Base-by-base conservation (phyloP, 2,329 filamentous ascomycete genomes). In the Claviceps maximensis region DNA sequence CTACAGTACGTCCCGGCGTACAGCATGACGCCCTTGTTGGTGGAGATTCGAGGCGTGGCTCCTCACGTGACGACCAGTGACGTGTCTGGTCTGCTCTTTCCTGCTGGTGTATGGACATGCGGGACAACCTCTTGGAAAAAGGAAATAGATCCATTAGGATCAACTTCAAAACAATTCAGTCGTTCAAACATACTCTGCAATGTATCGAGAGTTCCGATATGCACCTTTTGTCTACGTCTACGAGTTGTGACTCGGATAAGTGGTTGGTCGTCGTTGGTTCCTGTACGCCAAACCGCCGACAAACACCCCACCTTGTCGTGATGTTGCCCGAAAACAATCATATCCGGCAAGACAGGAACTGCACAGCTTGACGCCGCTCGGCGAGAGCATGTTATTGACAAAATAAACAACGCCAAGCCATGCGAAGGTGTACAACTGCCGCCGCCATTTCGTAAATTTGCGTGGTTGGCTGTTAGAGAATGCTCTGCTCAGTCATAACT, bases 31-130 rank as follows among this genome's bases (percentile, higher is more conserved):
- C 38, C 13, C 31, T 13, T 13, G 31, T 2, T 5, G 31, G 31
- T 13, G 31, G 31, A n/a, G 31, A 33, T 33, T 13, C 15, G 33
- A 13, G 33, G 33, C 12, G 33, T 53, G 29, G 40, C n/a, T n/a
- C 0, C 1, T 33, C 52, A 54, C 52, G 52, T 54, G 52, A 54
- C 29, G 42, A n/a, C 15, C 15, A n/a, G 36, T 38, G 36, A 23
- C 31, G 44, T 49, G n/a, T 27, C 44, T n/a, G 23, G 17, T 44
- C 13, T 45, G 10, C 46, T 47, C n/a, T 10, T 21, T 47, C 19
- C 25, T 17, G 19, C 29, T 21, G 29, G 27, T 6, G 25, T 8
- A n/a, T n/a, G n/a, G 9, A 13, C 8, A n/a, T 42, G 31, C 31
- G 9, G 8, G 9, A 31, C 9, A 31, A 4, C 29, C 29, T 31